Base-by-base conservation (phyloP, 495 filamentous ascomycete species). In the Trichoderma orchidacearum region DNA sequence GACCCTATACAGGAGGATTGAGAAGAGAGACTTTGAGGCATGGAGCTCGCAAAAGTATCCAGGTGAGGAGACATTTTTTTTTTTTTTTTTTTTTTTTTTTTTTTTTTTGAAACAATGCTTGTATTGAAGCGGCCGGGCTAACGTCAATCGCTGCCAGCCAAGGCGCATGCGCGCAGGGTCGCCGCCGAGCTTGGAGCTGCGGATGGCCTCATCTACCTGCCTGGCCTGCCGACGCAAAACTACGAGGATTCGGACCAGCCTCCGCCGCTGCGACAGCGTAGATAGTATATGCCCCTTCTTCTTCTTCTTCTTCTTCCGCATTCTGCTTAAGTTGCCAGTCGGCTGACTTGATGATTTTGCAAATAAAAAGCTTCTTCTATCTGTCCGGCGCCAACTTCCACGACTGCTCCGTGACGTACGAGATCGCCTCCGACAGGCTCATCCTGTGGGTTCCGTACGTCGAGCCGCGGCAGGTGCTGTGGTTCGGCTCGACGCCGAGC, bases 91-190 rank as follows among this genome's bases (percentile, higher is more conserved):
- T n/a, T n/a, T n/a, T n/a, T n/a, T n/a, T n/a, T n/a, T n/a, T n/a
- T n/a, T n/a, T n/a, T n/a, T n/a, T n/a, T n/a, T n/a, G n/a, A n/a
- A n/a, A n/a, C n/a, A n/a, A n/a, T n/a, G n/a, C n/a, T n/a, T n/a
- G n/a, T n/a, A n/a, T n/a, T n/a, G n/a, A n/a, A n/a, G n/a, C n/a
- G n/a, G n/a, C n/a, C n/a, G n/a, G n/a, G 27, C 51, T 31, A 9
- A 17, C 27, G 28, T 5, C 51, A 8, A 17, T 30, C 12, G 13
- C 15, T 13, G 25, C 23, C 58, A 91, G 90, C 89, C 30, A 95
- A 93, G 66, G 75, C 83, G 59, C 88, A 96, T 67, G 89, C 86
- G 38, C 80, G 79, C 58, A 84, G 80, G 41, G 87, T 91, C 13
- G 84, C 82, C 12, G 73, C 76, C 52, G 77, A 83, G 56, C 80